These are phyloP conservation scores for Rhodotorula toruloides DNA, from an alignment of 768 basidiomycete genomes.

Conservation along the genomic window DNA sequence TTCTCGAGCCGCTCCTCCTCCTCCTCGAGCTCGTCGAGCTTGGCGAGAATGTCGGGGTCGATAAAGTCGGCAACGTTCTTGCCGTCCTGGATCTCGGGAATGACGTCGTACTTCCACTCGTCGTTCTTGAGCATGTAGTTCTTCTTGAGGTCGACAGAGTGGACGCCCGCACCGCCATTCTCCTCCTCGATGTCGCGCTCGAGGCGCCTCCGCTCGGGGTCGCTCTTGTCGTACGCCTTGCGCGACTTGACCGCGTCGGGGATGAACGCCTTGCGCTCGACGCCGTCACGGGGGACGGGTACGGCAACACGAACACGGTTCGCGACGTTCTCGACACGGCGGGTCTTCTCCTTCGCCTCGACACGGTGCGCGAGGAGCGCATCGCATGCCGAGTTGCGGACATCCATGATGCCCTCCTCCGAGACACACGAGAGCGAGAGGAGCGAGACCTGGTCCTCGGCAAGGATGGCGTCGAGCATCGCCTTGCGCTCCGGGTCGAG, in stretches of 20 bases:
- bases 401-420: conserved; percentile 95
- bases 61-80: conserved; percentile 99
- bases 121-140: conserved; percentile 81
- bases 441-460: conserved; percentile 62
- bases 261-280: conserved; percentile 79
- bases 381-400: conserved; percentile 93
- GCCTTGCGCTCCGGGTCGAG: conserved; percentile 67
- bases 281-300: conserved; percentile 83
- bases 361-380: conserved; percentile 90
- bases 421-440: conserved; percentile 90
- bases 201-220: conserved; percentile 67
- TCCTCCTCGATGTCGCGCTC: conserved; percentile 78
- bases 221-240: conserved; percentile 78
- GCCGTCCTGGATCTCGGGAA: conserved; percentile 99
- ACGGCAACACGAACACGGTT: conserved; percentile 95
- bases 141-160: conserved; percentile 82
- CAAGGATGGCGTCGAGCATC: conserved; percentile 81
- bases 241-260: conserved; percentile 72
- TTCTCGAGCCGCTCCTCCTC: conserved; percentile 91
- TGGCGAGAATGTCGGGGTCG: conserved; percentile 93
- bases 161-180: conserved; percentile 84
- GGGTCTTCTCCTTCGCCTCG: conserved; percentile 87
- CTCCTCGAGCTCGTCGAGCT: conserved; percentile 90
- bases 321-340: conserved; percentile 81
- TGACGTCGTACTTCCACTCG: conserved; percentile 89